phyloP scores from a whole-genome alignment of 345 rosid genomes.

The Atalantia buxifolia region DNA sequence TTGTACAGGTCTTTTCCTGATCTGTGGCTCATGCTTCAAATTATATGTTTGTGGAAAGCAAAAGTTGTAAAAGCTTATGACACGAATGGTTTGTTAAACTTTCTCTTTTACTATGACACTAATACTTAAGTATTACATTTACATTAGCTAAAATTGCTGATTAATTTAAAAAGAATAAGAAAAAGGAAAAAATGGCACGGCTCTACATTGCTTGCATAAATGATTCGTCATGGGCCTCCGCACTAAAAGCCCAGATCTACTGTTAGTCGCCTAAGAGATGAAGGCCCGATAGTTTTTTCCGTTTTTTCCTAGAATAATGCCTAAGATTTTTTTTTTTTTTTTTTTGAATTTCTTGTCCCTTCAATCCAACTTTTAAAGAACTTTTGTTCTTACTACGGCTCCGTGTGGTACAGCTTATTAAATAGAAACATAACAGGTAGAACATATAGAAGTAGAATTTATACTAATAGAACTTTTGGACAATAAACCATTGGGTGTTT shows the following conservation, averaged over 20 bases:
- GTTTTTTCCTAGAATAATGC: neutral
- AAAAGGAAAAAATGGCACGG: too few relatives aligned
- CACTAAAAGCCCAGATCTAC: neutral
- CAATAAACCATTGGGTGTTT: too few relatives aligned
- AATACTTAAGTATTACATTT: neutral
- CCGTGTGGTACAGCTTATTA: too few relatives aligned
- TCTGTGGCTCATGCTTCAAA: neutral
- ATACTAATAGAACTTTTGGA: too few relatives aligned
- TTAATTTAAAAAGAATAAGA: too few relatives aligned
- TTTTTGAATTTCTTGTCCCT: too few relatives aligned
- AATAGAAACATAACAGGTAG: too few relatives aligned
- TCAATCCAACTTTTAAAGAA: too few relatives aligned
- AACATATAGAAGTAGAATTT: too few relatives aligned
- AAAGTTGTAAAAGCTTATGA: neutral
- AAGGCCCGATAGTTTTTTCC: neutral
- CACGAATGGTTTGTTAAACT: neutral
- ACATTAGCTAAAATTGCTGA: neutral
- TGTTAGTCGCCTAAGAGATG: accelerated
- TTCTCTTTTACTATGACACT: neutral
- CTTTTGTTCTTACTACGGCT: too few relatives aligned
- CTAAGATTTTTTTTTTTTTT: too few relatives aligned
- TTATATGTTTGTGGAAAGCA: neutral
- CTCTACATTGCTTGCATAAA: too few relatives aligned
- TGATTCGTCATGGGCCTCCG: neutral
- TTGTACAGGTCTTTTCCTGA: neutral